A percentile compares a stretch with the other conserved stretches of the same genome.
Evolutionary conservation across 495 filamentous ascomycete species (phyloP).

Genomic region (Penicillium paradoxum): DNA sequence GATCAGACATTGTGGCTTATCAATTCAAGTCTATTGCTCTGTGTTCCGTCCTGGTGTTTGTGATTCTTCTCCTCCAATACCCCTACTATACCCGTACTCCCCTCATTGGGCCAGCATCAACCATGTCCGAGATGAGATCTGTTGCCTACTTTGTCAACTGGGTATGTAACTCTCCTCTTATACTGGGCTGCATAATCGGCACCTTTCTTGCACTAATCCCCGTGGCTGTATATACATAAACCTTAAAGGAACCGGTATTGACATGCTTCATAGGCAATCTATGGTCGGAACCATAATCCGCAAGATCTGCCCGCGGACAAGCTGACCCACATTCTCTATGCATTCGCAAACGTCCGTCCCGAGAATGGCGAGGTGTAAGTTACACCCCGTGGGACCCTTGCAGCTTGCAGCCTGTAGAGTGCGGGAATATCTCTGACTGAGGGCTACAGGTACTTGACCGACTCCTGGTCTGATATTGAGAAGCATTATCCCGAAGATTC

Average conservation of each 20-base stretch:
- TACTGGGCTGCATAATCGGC: not conserved
- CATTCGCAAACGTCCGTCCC: conserved; percentile 76
- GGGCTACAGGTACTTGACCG: conserved; percentile 59
- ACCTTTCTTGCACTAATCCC: too few species aligned
- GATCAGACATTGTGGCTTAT: conserved; percentile 14
- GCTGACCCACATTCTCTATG: conserved; percentile 87
- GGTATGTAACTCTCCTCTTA: conserved; percentile 28
- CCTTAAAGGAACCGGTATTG: not conserved
- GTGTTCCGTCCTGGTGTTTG: conserved; percentile 17
- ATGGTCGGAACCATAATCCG: conserved; percentile 75
- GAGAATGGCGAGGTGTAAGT: conserved; percentile 73
- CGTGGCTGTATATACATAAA: not conserved
- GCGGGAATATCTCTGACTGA: not conserved
- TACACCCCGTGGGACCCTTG: not conserved
- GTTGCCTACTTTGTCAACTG: conserved; percentile 56
- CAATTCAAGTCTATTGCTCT: conserved; percentile 11
- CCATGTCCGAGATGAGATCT: conserved; percentile 37
- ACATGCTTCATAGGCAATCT: conserved; percentile 64
- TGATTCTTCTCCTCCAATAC: conserved; percentile 21
- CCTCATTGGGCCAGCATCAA: conserved; percentile 8
- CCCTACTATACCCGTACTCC: conserved; percentile 9
- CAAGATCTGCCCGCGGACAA: conserved; percentile 84
- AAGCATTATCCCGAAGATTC: conserved; percentile 66
- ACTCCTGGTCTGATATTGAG: conserved; percentile 79
- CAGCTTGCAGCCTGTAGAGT: not conserved